A percentile compares a stretch with the other conserved stretches of the same genome.
Conservation (phyloP, 1,139 yeast species). For the Wickerhamomyces sp. region DNA sequence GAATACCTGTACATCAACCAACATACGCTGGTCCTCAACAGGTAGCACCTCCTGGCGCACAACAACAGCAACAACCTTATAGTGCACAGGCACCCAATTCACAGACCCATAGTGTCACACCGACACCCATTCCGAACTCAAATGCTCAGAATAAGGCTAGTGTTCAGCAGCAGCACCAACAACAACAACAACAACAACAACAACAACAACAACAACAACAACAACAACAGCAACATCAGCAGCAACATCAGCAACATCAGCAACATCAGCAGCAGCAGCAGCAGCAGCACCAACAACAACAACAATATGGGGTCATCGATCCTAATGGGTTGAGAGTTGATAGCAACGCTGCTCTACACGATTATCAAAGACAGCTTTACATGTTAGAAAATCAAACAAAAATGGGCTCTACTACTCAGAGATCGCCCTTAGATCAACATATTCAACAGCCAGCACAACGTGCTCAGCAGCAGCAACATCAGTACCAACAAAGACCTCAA, state of each 20-base stretch:
- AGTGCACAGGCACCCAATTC: neutral
- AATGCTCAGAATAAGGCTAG: too few species aligned
- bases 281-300: slow-evolving; percentile 2
- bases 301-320: slow-evolving; percentile 3
- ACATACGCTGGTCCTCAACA: neutral
- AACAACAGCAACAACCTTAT: neutral
- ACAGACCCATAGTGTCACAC: neutral
- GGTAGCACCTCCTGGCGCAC: neutral
- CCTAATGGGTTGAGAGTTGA: slow-evolving; percentile 13
- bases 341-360: slow-evolving; percentile 19
- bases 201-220: slow-evolving; percentile 1
- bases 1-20: neutral
- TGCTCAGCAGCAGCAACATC: slow-evolving; percentile 1
- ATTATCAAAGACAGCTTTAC: slow-evolving; percentile 24
- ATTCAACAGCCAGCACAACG: slow-evolving; percentile 1
- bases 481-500: neutral
- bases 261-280: neutral
- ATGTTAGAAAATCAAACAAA: slow-evolving; percentile 24
- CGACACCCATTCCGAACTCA: too few species aligned
- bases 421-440: slow-evolving; percentile 1
- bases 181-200: neutral
- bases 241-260: too few species aligned
- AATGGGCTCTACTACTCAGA: slow-evolving; percentile 5
- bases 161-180: too few species aligned
- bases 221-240: neutral